Conservation (phyloP, 140 eudicot species). For the Bidens hawaiensis region DNA sequence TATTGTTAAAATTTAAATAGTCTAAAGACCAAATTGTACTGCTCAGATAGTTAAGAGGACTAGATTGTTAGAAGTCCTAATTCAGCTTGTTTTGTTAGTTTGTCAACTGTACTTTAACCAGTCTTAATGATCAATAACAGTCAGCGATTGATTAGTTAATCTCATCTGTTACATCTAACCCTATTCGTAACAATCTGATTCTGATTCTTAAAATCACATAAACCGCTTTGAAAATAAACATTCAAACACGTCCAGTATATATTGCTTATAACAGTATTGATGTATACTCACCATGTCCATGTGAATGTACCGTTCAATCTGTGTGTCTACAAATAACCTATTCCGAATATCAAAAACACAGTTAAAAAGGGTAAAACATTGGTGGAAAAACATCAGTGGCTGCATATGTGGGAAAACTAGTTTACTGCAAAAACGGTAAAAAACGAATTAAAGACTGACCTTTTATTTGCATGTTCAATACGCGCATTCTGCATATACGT, state of each 20-base stretch:
- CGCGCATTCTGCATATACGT: slow-evolving; percentile 54
- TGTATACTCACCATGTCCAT: slow-evolving; percentile 62
- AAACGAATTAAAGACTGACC: slow-evolving; percentile 27
- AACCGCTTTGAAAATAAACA: background rate
- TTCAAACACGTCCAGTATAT: background rate
- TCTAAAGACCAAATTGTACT: too few species aligned
- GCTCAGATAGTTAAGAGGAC: too few species aligned
- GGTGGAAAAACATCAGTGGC: background rate
- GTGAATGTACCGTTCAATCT: slow-evolving; percentile 58
- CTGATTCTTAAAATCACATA: background rate
- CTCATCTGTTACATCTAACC: too few species aligned
- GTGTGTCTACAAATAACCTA: slow-evolving; percentile 55
- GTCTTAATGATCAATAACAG: too few species aligned
- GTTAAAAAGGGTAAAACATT: too few species aligned
- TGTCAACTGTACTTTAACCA: too few species aligned
- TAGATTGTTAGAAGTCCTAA: too few species aligned
- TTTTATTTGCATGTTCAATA: slow-evolving; percentile 55
- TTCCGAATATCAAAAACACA: background rate
- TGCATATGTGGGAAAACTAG: slow-evolving; percentile 5
- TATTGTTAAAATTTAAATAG: too few species aligned
- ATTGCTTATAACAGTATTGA: background rate
- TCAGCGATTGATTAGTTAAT: too few species aligned
- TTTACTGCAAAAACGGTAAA: background rate
- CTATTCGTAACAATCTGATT: background rate
- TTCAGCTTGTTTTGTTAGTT: too few species aligned